A percentile compares a stretch with the other conserved stretches of the same genome.
These are phyloP conservation scores for Friedmanniomyces simplex DNA, from an alignment of 495 filamentous ascomycete genomes.

Conservation along the genomic window DNA sequence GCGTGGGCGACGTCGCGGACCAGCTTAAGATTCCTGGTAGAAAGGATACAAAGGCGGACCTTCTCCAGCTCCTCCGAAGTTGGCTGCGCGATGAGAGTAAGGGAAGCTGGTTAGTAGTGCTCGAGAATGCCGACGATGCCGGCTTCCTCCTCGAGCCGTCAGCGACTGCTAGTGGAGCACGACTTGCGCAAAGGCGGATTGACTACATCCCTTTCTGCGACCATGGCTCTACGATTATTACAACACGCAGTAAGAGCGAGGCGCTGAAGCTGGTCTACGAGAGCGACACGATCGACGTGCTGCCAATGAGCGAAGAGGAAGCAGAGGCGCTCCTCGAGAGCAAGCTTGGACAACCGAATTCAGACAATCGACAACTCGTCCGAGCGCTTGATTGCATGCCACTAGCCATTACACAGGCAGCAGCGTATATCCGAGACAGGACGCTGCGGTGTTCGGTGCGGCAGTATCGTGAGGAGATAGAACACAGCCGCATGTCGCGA, in stretches of 20 bases:
- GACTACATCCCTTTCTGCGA: no score
- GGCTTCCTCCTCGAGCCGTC: slow-evolving; percentile 5
- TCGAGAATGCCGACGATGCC: slow-evolving; percentile 44
- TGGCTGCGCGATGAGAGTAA: slow-evolving; percentile 32
- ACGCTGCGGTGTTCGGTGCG: slow-evolving; percentile 4
- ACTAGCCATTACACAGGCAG: slow-evolving; percentile 11
- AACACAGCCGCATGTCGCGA: not conserved
- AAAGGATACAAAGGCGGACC: slow-evolving; percentile 28
- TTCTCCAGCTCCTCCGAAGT: slow-evolving; percentile 28
- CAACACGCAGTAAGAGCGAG: not conserved
- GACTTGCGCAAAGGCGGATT: not conserved
- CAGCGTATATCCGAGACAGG: slow-evolving; percentile 11
- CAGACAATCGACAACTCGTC: no score
- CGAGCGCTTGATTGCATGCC: slow-evolving; percentile 7
- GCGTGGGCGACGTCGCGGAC: slow-evolving; percentile 20
- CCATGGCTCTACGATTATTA: no score
- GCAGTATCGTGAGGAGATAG: slow-evolving; percentile 4
- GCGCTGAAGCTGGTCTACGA: not conserved
- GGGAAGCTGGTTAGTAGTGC: slow-evolving; percentile 29
- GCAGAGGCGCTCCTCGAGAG: not conserved
- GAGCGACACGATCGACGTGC: not conserved
- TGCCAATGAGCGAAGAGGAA: not conserved
- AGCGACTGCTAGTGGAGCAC: not conserved
- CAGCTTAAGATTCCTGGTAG: slow-evolving; percentile 15
- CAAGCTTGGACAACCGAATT: not conserved